Percentiles rank a stretch among this genome's conserved stretches.
Conservation (phyloP, 75 land plant species). For the Picea glauca region DNA sequence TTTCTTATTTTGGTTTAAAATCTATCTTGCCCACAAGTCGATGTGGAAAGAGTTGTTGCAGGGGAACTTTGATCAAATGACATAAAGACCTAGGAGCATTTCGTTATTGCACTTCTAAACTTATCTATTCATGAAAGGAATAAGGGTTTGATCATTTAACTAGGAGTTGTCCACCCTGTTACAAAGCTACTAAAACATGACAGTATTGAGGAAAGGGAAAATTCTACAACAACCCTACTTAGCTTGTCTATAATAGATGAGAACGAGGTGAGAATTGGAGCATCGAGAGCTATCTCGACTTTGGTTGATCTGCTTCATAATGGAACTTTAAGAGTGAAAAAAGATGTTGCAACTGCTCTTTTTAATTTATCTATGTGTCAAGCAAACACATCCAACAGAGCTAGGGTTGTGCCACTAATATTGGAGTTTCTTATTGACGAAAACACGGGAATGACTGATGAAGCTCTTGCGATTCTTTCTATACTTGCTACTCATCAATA, state of each 20-base stretch:
- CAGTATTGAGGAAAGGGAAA: constrained; percentile 29
- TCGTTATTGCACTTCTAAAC: constrained; percentile 34
- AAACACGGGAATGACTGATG: too few species aligned
- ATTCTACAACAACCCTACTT: constrained; percentile 41
- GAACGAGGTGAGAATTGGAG: constrained; percentile 23
- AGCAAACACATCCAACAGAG: too few species aligned
- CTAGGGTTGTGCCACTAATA: too few species aligned
- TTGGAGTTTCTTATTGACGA: too few species aligned
- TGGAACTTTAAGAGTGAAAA: constrained; percentile 39
- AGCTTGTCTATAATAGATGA: constrained; percentile 35
- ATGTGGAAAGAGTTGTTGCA: too few species aligned
- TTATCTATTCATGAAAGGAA: constrained; percentile 30
- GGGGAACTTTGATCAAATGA: constrained; percentile 2
- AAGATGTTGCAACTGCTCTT: constrained; percentile 35
- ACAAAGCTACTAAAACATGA: constrained; percentile 27
- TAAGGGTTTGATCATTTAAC: constrained; percentile 22
- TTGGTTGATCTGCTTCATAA: constrained; percentile 29
- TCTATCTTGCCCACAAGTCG: too few species aligned
- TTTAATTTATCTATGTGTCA: constrained; percentile 35
- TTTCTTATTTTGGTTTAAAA: too few species aligned
- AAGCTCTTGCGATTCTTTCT: too few species aligned
- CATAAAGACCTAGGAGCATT: constrained; percentile 20
- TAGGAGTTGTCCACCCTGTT: constrained; percentile 31
- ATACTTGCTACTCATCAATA: too few species aligned
- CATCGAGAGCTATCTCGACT: constrained; percentile 26